Percentiles rank a stretch among this genome's conserved stretches.
Conservation (phyloP, 2,329 filamentous ascomycete species). For the Neophaeococcomyces aloes region DNA sequence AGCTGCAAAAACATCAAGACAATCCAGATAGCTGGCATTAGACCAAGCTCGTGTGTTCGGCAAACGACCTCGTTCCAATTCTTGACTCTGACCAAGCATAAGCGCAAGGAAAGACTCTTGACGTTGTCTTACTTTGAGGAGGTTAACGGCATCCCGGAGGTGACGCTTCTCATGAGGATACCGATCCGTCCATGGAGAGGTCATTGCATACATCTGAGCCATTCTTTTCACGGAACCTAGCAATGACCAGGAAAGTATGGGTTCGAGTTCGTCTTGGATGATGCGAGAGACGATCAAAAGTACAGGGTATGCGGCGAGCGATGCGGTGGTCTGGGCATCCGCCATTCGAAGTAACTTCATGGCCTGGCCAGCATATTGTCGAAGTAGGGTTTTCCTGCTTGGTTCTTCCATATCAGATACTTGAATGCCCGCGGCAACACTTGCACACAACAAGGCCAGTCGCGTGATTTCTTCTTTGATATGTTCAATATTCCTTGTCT, state of each 20-base stretch:
- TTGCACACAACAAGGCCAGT: slow-evolving; percentile 1
- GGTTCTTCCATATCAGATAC: slow-evolving; percentile 6
- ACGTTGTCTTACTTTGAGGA: slow-evolving; percentile 3
- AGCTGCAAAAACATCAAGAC: slow-evolving; percentile 1
- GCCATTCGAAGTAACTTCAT: slow-evolving; percentile 6
- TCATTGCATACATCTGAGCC: slow-evolving; percentile 5
- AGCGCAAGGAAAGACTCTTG: slow-evolving; percentile 5
- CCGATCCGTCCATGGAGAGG: neutral
- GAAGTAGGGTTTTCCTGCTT: neutral
- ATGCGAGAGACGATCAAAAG: slow-evolving; percentile 4
- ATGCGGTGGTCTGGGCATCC: slow-evolving; percentile 2
- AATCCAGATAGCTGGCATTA: slow-evolving; percentile 3
- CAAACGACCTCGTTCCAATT: neutral
- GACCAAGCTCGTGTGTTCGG: neutral
- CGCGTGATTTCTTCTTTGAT: slow-evolving; percentile 2
- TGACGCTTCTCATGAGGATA: slow-evolving; percentile 1
- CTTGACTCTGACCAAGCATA: slow-evolving; percentile 1
- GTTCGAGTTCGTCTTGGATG: slow-evolving; percentile 6
- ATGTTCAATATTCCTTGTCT: neutral
- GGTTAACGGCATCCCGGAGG: neutral
- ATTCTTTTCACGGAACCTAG: slow-evolving; percentile 1
- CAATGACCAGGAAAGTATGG: slow-evolving; percentile 1
- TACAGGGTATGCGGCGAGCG: slow-evolving; percentile 1
- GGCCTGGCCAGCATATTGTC: slow-evolving; percentile 3
- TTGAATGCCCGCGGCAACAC: slow-evolving; percentile 2